A percentile compares a stretch with the other conserved stretches of the same genome.
These are phyloP conservation scores for Zelopaecilomyces penicillatus DNA, from an alignment of 2,329 filamentous ascomycete species.

Conservation along the genomic window DNA sequence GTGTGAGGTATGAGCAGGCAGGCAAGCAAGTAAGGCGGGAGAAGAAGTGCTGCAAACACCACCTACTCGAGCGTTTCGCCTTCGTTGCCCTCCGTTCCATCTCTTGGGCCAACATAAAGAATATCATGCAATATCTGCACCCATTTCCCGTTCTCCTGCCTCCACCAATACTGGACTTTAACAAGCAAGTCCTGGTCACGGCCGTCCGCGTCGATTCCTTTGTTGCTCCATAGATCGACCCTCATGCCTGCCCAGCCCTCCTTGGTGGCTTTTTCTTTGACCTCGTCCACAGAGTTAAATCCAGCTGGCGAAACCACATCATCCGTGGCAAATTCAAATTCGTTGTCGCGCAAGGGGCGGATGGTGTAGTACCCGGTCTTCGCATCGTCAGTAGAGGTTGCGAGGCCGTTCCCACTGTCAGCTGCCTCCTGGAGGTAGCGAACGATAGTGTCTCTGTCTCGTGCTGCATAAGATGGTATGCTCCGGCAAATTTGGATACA, in stretches of 20 bases:
- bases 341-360: no score
- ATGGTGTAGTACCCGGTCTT: not conserved
- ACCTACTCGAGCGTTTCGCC: conserved; percentile 5
- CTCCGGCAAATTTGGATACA: conserved; percentile 16
- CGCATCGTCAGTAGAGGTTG: not conserved
- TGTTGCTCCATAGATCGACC: conserved; percentile 18
- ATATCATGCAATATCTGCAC: conserved; percentile 21
- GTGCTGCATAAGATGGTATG: conserved; percentile 15
- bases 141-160: conserved; percentile 12
- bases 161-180: conserved; percentile 25
- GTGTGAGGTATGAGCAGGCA: no score
- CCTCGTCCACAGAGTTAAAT: conserved; percentile 4
- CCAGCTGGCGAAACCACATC: conserved; percentile 8
- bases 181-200: conserved; percentile 12
- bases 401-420: conserved; percentile 8
- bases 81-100: conserved; percentile 16
- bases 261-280: conserved; percentile 8
- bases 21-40: no score
- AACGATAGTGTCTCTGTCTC: conserved; percentile 15
- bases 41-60: no score
- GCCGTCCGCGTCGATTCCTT: conserved; percentile 7
- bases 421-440: conserved; percentile 14
- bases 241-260: conserved; percentile 20
- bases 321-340: conserved; percentile 1
- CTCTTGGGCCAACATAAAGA: conserved; percentile 17